Evolutionary conservation across 1,284 basidiomycete species (phyloP).

Genomic region (Sanghuangporus baumii): DNA sequence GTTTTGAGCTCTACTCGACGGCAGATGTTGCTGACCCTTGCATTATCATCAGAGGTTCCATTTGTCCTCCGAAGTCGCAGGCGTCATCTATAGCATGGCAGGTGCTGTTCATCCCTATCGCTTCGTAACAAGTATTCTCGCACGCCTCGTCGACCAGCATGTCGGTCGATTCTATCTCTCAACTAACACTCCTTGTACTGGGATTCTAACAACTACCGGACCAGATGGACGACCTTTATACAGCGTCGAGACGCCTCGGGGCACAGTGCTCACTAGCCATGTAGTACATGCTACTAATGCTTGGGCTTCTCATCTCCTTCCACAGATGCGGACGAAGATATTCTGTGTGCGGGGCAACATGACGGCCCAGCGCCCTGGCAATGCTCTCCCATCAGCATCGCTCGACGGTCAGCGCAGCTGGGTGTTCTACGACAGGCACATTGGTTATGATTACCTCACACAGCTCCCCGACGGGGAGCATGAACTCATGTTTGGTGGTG

Average conservation of each 20-base stretch:
- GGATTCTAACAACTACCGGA: constrained; percentile 28
- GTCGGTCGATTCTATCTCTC: constrained; percentile 44
- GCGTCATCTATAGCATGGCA: constrained; percentile 42
- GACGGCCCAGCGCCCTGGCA: constrained; percentile 57
- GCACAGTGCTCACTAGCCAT: constrained; percentile 47
- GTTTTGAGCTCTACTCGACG: constrained; percentile 14
- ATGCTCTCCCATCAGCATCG: constrained; percentile 24
- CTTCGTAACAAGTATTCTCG: constrained; percentile 47
- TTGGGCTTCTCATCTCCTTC: constrained; percentile 59
- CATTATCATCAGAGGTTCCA: constrained; percentile 34
- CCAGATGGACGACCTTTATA: constrained; percentile 29
- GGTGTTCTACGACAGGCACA: constrained; percentile 47
- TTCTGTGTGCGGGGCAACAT: constrained; percentile 59
- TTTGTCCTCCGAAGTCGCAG: constrained; percentile 36
- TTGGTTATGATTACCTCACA: constrained; percentile 66
- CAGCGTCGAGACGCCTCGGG: constrained; percentile 47
- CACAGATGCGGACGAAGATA: constrained; percentile 22
- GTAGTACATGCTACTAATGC: constrained; percentile 79
- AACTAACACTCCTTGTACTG: constrained; percentile 45
- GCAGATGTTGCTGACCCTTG: background rate
- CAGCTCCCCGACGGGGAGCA: constrained; percentile 47
- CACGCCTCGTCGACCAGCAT: constrained; percentile 39
- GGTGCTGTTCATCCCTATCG: constrained; percentile 55
- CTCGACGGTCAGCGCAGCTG: constrained; percentile 43
- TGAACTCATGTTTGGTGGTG: constrained; percentile 64